Evolutionary conservation across 768 basidiomycete species (phyloP).

Genomic region (Cystofilobasidium ferigula): DNA sequence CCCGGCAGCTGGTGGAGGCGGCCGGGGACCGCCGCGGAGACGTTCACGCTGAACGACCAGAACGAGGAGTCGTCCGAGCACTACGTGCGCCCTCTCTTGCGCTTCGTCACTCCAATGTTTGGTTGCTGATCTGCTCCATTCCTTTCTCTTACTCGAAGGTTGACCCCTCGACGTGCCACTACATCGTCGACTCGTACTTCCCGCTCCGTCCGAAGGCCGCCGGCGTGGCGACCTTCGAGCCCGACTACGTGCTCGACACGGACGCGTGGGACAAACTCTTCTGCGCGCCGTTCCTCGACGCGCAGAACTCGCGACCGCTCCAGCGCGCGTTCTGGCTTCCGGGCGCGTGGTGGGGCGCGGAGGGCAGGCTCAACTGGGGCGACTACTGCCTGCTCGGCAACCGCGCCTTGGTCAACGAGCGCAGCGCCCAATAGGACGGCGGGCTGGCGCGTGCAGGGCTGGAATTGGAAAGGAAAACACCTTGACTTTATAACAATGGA

Average conservation of each 20-base stretch:
- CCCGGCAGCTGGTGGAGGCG: conserved; percentile 46
- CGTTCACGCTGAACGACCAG: conserved; percentile 68
- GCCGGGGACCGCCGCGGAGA: conserved; percentile 52
- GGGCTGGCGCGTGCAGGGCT: not conserved
- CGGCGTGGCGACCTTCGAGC: conserved; percentile 46
- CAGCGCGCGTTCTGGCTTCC: conserved; percentile 75
- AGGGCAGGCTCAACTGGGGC: conserved; percentile 61
- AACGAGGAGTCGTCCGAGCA: conserved; percentile 67
- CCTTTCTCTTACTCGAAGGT: conserved; percentile 41
- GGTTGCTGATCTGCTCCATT: not conserved
- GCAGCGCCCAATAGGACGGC: not conserved
- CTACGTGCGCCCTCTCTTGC: conserved; percentile 50
- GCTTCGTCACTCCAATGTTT: not conserved
- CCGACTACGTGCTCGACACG: conserved; percentile 60
- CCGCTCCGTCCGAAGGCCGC: conserved; percentile 53
- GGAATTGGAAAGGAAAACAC: not conserved
- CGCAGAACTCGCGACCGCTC: conserved; percentile 56
- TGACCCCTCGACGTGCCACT: conserved; percentile 63
- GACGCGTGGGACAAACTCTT: conserved; percentile 67
- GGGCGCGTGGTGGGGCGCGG: conserved; percentile 48
- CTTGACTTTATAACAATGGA: conserved; percentile 1
- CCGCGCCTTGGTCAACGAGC: conserved; percentile 9
- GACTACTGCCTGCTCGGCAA: conserved; percentile 78
- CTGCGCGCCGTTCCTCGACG: conserved; percentile 77
- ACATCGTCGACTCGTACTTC: conserved; percentile 81